Evolutionary conservation across 2,329 filamentous ascomycete genomes (phyloP).

Genomic region (Sclerotinia glacialis): DNA sequence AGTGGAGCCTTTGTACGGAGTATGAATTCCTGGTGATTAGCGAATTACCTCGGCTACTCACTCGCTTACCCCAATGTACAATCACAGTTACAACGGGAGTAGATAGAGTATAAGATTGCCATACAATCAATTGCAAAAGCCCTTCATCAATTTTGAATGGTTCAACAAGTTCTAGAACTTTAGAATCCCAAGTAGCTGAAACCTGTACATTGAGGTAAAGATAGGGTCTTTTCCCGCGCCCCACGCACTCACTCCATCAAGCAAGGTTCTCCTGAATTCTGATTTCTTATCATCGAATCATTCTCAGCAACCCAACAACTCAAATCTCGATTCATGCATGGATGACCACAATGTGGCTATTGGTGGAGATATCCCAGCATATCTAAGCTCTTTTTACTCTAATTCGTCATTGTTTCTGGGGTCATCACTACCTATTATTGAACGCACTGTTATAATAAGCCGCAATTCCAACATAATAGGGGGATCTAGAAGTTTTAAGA

Average conservation of each 20-base stretch:
- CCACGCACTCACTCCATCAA: background rate
- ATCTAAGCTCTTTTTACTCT: background rate
- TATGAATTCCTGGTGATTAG: no score
- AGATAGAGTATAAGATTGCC: background rate
- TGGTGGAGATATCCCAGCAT: background rate
- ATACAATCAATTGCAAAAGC: background rate
- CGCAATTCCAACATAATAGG: background rate
- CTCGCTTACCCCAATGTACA: no score
- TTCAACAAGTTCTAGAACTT: conserved; percentile 6
- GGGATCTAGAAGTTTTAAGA: background rate
- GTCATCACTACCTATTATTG: no score
- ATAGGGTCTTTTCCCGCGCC: background rate
- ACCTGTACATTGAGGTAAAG: background rate
- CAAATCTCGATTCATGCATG: background rate
- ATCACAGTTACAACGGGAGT: no score
- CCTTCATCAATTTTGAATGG: background rate
- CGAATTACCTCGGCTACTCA: no score
- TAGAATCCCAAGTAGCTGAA: background rate
- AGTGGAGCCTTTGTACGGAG: no score
- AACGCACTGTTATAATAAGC: no score
- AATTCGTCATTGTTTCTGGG: background rate
- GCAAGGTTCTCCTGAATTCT: conserved; percentile 11
- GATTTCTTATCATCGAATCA: background rate
- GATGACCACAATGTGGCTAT: background rate
- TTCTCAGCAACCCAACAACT: background rate